Conservation (phyloP, 2,329 filamentous ascomycete species). For the Whalleya microplaca region DNA sequence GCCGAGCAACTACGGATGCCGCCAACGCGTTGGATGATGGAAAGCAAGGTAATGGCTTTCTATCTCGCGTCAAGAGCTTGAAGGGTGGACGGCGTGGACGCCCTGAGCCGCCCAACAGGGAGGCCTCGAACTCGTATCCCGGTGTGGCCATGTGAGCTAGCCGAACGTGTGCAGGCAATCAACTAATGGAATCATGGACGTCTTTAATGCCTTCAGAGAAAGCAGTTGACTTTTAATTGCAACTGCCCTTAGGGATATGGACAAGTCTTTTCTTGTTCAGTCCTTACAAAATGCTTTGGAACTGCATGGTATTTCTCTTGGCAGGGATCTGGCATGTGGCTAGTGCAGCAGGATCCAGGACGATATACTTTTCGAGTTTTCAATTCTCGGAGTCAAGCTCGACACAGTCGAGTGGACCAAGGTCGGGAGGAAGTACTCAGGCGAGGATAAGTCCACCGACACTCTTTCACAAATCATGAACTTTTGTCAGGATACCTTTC, state of each 20-base stretch:
- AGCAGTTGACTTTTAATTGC: neutral
- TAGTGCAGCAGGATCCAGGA: neutral
- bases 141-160: conserved; percentile 27
- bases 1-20: conserved; percentile 66
- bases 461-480: conserved; percentile 24
- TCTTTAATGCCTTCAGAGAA: conserved; percentile 7
- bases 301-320: neutral
- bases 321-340: neutral
- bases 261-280: neutral
- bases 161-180: neutral
- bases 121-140: conserved; percentile 20
- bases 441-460: conserved; percentile 18
- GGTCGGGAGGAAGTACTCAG: conserved; percentile 2
- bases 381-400: neutral
- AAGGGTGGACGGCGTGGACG: conserved; percentile 67
- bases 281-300: neutral
- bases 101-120: conserved; percentile 38
- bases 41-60: conserved; percentile 61
- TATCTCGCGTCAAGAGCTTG: conserved; percentile 81
- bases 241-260: neutral
- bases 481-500: conserved; percentile 29
- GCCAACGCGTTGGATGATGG: conserved; percentile 44
- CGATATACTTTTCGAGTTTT: neutral
- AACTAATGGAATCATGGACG: conserved; percentile 7
- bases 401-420: neutral